Percentiles rank a stretch among this genome's conserved stretches.
Conservation (phyloP, 768 basidiomycete species). For the Termitomyces titanicus region DNA sequence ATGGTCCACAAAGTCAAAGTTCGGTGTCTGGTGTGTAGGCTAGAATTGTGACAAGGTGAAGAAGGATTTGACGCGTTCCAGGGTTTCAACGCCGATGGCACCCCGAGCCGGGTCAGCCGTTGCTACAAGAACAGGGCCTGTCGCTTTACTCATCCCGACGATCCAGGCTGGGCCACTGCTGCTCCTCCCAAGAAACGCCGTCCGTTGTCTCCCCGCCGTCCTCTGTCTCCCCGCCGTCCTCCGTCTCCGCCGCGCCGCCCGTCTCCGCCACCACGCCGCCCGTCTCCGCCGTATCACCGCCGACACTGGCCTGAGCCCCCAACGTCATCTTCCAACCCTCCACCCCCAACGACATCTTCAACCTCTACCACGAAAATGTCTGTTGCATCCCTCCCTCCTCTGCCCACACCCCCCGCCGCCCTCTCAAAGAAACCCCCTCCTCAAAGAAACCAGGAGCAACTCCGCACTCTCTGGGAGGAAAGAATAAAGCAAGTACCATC, state of each 20-base stretch:
- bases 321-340: conserved; percentile 4
- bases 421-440: conserved; percentile 6
- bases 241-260: neutral
- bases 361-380: neutral
- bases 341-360: conserved; percentile 1
- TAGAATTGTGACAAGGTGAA: neutral
- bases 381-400: conserved; percentile 6
- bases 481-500: conserved; percentile 19
- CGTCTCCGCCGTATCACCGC: neutral
- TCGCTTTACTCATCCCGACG: conserved; percentile 24
- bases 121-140: conserved; percentile 15
- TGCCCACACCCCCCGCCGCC: conserved; percentile 14
- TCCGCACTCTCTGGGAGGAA: conserved; percentile 18
- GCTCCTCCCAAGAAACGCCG: neutral
- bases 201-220: too few relatives aligned
- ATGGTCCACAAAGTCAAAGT: neutral
- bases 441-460: conserved; percentile 15
- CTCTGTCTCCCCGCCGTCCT: neutral
- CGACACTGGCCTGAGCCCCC: neutral
- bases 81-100: conserved; percentile 19
- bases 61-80: conserved; percentile 1
- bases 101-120: neutral
- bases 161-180: conserved; percentile 21
- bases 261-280: neutral
- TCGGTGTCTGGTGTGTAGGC: conserved; percentile 17